These are phyloP conservation scores for Isabelozyma heimii DNA, from an alignment of 805 yeast species.

Conservation along the genomic window DNA sequence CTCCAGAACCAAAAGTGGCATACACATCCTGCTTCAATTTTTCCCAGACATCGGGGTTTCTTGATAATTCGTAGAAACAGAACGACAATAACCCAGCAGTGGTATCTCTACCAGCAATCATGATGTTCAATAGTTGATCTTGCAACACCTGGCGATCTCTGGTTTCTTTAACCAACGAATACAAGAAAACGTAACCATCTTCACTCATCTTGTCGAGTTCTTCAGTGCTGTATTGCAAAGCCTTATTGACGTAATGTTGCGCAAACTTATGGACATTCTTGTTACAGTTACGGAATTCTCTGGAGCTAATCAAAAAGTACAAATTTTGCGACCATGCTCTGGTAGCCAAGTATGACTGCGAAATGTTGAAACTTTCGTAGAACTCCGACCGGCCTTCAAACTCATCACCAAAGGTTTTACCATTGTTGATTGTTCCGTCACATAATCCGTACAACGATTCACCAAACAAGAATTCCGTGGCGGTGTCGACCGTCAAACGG, in stretches of 20 bases:
- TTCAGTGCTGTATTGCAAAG: conserved; percentile 20
- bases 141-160: conserved; percentile 32
- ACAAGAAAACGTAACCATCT: conserved; percentile 33
- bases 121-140: conserved; percentile 38
- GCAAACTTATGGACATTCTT: conserved; percentile 25
- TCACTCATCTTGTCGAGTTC: conserved; percentile 24
- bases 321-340: conserved; percentile 32
- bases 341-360: conserved; percentile 32
- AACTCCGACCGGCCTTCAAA: conserved; percentile 28
- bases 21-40: conserved; percentile 30
- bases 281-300: conserved; percentile 19
- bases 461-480: conserved; percentile 43
- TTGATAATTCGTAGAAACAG: conserved; percentile 30
- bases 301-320: conserved; percentile 21
- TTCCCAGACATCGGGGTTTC: conserved; percentile 29
- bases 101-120: conserved; percentile 43
- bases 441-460: conserved; percentile 28
- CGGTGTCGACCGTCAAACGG: conserved; percentile 36
- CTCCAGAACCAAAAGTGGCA: conserved; percentile 29
- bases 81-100: conserved; percentile 40
- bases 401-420: conserved; percentile 22
- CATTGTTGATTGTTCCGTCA: conserved; percentile 20
- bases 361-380: conserved; percentile 31
- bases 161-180: conserved; percentile 37
- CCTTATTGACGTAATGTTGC: conserved; percentile 27